Evolutionary conservation across 2,329 filamentous ascomycete species (phyloP), one percentile per base, ranked within the genome.

Genomic region (Trichoderma hamatum): DNA sequence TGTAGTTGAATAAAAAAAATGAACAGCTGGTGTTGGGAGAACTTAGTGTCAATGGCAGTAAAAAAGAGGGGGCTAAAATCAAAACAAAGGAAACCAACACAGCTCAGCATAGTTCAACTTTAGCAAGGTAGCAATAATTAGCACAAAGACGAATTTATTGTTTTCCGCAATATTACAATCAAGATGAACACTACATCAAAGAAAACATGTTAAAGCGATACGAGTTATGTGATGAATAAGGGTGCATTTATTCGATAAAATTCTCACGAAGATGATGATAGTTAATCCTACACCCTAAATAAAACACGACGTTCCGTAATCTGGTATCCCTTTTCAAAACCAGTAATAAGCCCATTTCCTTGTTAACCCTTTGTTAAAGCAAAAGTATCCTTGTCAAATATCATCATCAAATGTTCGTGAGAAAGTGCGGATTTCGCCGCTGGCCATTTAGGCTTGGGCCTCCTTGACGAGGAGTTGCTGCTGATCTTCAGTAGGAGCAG

Each of bases 291-390:
- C 39, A 59, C 64, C 64, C 64, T 67, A n/a, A 11, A 14, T 34
- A 30, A 43, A 56, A 34, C 52, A 51, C 30, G 24, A 24, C 11
- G 16, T 46, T 28, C 36, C 14, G 11, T 30, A 24, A 58, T n/a
- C 19, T 49, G n/a, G 39, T 58, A 3, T 2, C 54, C 30, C 36
- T 59, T 55, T 51, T 3, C 5, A 24, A 51, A 59, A 58, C 21
- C 64, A 58, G 6, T 46, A 34, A 3, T 11, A 7, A 13, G 21
- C 26, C 34, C 61, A 64, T 55, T 43, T n/a, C 39, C 51, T 28
- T 55, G 61, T 34, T 14, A 55, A 43, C 30, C 61, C 24, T 64
- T 36, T 14, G 39, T 55, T 43, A 67, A 59, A 67, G 39, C 54
- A 54, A 58, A 28, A 58, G 46, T 34, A 46, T 26, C 49, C 39